These are phyloP conservation scores for Petunia axillaris DNA, from an alignment of 257 asterid genomes.

Conservation along the genomic window DNA sequence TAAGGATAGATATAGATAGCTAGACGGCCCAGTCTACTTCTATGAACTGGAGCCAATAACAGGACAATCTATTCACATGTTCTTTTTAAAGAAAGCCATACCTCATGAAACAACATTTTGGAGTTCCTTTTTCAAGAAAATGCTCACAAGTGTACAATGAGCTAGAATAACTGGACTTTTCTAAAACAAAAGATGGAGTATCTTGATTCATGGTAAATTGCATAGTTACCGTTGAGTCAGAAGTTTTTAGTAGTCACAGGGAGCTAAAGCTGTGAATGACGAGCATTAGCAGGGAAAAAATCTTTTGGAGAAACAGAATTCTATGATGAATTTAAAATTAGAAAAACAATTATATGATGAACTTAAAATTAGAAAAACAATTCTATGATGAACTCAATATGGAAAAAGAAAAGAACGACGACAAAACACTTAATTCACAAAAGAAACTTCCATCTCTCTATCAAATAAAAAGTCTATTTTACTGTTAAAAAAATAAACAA, in stretches of 20 bases:
- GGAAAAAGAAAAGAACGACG: not conserved
- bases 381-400: not conserved
- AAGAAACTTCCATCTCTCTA: not conserved
- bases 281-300: not conserved
- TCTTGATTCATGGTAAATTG: not conserved
- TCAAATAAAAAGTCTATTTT: not conserved
- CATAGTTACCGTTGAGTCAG: not conserved
- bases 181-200: not conserved
- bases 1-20: not conserved
- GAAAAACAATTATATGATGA: not conserved
- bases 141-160: not conserved
- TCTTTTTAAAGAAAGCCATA: slow-evolving; percentile 8
- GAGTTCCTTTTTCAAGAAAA: not conserved
- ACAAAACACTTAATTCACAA: not conserved
- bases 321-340: not conserved
- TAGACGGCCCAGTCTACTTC: not conserved
- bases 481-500: not conserved
- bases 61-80: not conserved
- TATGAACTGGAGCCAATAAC: not conserved
- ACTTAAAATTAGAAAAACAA: not conserved
- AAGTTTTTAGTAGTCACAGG: not conserved
- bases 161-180: not conserved
- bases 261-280: not conserved
- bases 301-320: not conserved
- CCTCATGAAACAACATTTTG: slow-evolving; percentile 5